phyloP scores from a whole-genome alignment of 257 asterid genomes.

The Parsonsia alboflavescens region DNA sequence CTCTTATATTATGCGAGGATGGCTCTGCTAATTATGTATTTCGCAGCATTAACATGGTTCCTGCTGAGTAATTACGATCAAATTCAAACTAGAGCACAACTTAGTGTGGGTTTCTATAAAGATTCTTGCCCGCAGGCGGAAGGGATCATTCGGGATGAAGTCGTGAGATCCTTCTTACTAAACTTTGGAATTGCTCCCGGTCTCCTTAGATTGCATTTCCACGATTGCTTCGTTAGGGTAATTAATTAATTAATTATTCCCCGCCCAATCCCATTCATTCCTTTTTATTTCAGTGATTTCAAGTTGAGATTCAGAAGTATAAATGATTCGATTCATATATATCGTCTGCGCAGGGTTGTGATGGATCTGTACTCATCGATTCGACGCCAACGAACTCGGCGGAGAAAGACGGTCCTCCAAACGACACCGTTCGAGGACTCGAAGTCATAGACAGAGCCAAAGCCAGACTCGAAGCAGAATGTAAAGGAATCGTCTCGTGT shows the following conservation, averaged over 20 bases:
- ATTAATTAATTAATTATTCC: background rate
- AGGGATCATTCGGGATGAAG: background rate
- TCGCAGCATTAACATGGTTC: background rate
- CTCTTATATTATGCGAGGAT: background rate
- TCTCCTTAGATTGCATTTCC: slow-evolving; percentile 10
- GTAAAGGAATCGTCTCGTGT: slow-evolving; percentile 62
- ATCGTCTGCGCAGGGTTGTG: slow-evolving; percentile 56
- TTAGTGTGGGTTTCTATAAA: slow-evolving; percentile 2
- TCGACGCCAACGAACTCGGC: slow-evolving; percentile 44
- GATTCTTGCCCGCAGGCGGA: background rate
- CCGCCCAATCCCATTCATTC: no score
- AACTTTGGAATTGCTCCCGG: background rate
- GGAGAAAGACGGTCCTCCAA: slow-evolving; percentile 70
- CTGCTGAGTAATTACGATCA: background rate
- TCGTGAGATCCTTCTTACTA: background rate
- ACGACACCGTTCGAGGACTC: slow-evolving; percentile 60
- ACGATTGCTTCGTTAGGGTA: slow-evolving; percentile 12
- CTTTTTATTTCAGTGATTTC: no score
- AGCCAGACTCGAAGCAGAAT: slow-evolving; percentile 43
- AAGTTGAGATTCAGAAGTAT: no score
- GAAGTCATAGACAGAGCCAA: slow-evolving; percentile 63
- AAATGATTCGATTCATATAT: no score
- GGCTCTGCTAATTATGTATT: background rate
- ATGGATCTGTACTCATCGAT: slow-evolving; percentile 69
- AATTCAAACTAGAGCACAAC: background rate